A percentile compares a stretch with the other conserved stretches of the same genome.
phyloP scores from a whole-genome alignment of 2,329 filamentous ascomycete genomes.

The Colletotrichum lentis region DNA sequence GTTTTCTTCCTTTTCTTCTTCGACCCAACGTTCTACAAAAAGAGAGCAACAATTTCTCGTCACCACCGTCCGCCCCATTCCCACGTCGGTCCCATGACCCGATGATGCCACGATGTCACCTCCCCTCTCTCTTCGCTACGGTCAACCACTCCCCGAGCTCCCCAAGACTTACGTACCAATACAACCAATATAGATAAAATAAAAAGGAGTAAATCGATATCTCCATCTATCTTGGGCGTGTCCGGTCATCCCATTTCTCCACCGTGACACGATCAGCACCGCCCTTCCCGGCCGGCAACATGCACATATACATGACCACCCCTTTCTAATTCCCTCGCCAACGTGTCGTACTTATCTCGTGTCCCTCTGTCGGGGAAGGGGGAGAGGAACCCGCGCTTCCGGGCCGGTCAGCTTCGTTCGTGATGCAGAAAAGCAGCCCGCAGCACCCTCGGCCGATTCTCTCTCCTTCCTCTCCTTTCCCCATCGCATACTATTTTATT shows the following conservation, averaged over 20 bases:
- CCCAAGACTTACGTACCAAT: neutral
- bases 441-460: neutral
- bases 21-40: neutral
- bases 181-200: too few species aligned
- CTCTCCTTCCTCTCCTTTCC: neutral
- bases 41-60: neutral
- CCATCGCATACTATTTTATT: neutral
- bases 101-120: neutral
- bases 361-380: neutral
- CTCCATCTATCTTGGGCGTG: too few species aligned
- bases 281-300: slow-evolving; percentile 7
- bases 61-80: neutral
- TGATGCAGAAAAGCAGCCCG: neutral
- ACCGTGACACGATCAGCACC: neutral
- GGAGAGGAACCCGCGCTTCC: neutral
- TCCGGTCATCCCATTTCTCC: neutral
- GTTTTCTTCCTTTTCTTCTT: neutral
- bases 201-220: too few species aligned
- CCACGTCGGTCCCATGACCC: neutral
- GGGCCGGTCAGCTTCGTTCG: neutral
- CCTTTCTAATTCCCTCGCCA: neutral
- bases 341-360: neutral
- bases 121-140: neutral
- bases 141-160: neutral
- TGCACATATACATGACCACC: neutral